Conservation (phyloP, 805 yeast genomes). For the Saturnispora sekii region DNA sequence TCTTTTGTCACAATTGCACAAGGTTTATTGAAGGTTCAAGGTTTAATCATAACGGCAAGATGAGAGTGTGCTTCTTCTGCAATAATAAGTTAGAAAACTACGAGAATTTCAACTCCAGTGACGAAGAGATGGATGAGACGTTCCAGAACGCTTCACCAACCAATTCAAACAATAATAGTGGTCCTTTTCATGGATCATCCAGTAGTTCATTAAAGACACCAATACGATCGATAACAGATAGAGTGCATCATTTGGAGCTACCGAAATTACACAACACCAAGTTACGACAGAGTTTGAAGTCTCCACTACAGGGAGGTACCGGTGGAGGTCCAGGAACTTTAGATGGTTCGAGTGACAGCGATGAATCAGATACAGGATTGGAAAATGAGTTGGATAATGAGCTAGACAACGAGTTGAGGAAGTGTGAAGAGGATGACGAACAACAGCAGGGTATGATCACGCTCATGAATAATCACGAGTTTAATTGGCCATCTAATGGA, state of each 20-base stretch:
- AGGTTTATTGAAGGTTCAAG: slow-evolving; percentile 55
- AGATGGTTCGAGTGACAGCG: no score
- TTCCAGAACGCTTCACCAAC: background rate
- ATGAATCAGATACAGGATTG: no score
- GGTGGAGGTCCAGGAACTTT: no score
- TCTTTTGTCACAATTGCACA: slow-evolving; percentile 81
- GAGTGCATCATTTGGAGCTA: background rate
- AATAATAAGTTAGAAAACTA: slow-evolving; percentile 50
- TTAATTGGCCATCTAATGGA: slow-evolving; percentile 21
- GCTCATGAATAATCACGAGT: slow-evolving; percentile 25
- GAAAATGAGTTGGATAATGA: no score
- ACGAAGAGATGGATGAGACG: slow-evolving; percentile 23
- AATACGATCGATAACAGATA: background rate
- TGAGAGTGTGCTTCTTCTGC: slow-evolving; percentile 74
- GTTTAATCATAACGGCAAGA: slow-evolving; percentile 55
- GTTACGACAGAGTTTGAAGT: slow-evolving; percentile 2
- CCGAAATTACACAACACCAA: slow-evolving; percentile 5
- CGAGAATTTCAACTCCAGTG: slow-evolving; percentile 61
- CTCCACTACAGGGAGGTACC: background rate
- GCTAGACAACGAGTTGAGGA: background rate
- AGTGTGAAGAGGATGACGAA: background rate
- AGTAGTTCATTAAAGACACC: background rate
- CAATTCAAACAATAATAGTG: background rate
- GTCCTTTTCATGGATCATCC: slow-evolving; percentile 3
- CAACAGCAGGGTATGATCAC: slow-evolving; percentile 18